These are phyloP conservation scores for Ophiostoma populinum DNA, from an alignment of 2,329 filamentous ascomycete species.

Conservation along the genomic window DNA sequence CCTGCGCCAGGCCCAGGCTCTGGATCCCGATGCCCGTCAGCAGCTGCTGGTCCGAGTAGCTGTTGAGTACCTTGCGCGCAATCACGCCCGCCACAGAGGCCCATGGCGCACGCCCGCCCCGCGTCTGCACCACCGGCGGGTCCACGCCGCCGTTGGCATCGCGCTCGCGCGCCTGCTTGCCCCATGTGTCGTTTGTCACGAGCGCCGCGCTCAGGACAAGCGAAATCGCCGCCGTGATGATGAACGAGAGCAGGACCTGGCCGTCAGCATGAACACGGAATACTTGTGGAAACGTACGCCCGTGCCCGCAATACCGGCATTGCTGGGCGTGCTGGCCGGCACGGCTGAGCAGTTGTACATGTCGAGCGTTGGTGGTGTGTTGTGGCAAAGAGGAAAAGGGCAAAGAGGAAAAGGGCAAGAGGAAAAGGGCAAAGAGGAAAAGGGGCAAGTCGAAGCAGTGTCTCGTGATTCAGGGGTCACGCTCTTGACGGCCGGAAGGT, in stretches of 20 bases:
- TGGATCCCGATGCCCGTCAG: slow-evolving; percentile 54
- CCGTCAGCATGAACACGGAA: not conserved
- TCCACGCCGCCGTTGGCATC: slow-evolving; percentile 12
- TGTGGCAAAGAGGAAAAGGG: not conserved
- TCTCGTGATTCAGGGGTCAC: not conserved
- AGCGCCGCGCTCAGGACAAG: slow-evolving; percentile 37
- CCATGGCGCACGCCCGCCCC: not conserved
- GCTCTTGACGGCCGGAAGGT: too few species aligned
- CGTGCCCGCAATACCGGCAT: slow-evolving; percentile 39
- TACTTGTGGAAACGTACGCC: slow-evolving; percentile 24
- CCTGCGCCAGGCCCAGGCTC: slow-evolving; percentile 41
- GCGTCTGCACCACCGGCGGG: slow-evolving; percentile 17
- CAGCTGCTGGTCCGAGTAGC: slow-evolving; percentile 52
- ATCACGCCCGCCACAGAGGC: slow-evolving; percentile 19
- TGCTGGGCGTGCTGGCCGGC: slow-evolving; percentile 27
- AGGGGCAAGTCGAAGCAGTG: not conserved
- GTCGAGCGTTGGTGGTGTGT: slow-evolving; percentile 1
- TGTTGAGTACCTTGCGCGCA: slow-evolving; percentile 44
- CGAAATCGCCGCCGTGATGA: slow-evolving; percentile 42
- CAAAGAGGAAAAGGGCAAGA: not conserved
- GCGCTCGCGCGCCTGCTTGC: slow-evolving; percentile 15
- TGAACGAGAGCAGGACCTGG: slow-evolving; percentile 47
- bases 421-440: not conserved
- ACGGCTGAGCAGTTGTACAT: slow-evolving; percentile 23
- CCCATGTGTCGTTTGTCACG: slow-evolving; percentile 32